A percentile compares a stretch with the other conserved stretches of the same genome.
Evolutionary conservation across 148 eudicot species (phyloP).

Genomic region (Chenopodium formosanum): DNA sequence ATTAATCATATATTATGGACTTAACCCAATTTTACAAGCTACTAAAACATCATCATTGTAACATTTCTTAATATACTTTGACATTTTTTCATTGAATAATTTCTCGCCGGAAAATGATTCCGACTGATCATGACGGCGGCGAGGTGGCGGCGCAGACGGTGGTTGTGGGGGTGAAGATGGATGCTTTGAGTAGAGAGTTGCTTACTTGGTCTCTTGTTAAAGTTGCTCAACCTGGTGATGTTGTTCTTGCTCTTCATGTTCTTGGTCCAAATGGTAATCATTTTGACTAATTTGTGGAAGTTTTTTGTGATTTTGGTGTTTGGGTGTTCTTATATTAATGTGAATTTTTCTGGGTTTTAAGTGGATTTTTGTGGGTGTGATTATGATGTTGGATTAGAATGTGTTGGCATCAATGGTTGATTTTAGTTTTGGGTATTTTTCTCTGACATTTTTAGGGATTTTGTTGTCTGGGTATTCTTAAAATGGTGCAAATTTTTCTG

Average conservation of each 20-base stretch:
- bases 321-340: constrained; percentile 13
- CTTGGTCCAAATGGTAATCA: constrained; percentile 45
- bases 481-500: constrained; percentile 11
- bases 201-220: constrained; percentile 93
- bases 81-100: background rate
- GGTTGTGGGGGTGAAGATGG: constrained; percentile 84
- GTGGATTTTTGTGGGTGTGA: no score
- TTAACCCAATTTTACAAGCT: background rate
- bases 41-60: background rate
- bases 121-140: constrained; percentile 25
- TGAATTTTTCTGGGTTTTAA: constrained; percentile 14
- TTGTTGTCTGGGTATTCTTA: constrained; percentile 11
- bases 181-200: constrained; percentile 66
- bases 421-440: background rate
- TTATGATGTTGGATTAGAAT: background rate
- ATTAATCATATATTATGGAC: background rate
- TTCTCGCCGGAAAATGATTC: constrained; percentile 34
- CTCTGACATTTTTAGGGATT: background rate
- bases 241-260: constrained; percentile 79
- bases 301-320: background rate
- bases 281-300: background rate
- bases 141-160: constrained; percentile 56
- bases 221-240: constrained; percentile 73
- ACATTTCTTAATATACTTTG: background rate
- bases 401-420: no score